Base-by-base conservation (phyloP, 192 early-diverging fungal species). In the Coemansia sp. region DNA sequence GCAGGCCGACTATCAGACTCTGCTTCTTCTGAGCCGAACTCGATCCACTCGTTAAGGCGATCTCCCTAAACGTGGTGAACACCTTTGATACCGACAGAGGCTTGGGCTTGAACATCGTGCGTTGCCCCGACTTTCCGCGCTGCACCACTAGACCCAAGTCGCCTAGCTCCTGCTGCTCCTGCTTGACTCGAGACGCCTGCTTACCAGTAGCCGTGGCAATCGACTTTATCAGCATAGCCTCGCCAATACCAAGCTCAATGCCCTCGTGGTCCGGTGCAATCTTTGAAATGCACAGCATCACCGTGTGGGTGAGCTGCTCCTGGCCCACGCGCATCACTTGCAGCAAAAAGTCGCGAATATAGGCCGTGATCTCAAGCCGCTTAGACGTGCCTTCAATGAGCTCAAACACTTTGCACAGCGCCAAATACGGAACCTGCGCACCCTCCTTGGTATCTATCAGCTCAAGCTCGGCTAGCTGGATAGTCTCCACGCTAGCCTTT, bases 261-360 rank as follows among this genome's bases (percentile, higher is more conserved):
- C 92, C 93, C 80, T 98, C 95, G 72, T 97, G 94, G 65, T 99
- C 95, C 0, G 98, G 96, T n/a, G 64, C 91, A 86, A 71, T 91
- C 76, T 92, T 95, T 74, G 95, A 94, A 32, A 98, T 85, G 68
- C 96, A 98, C 49, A 98, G 80, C 75, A 98, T 98, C 16, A 98
- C 88, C 58, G 87, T 83, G 32, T 91, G 82, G 11, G 64, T 60
- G 34, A 82, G 80, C 62, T 82, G 71, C 59, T 74, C n/a, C 35
- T 70, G 60, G 35, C 35, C 72, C 16, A 71, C 41, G 27, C 37
- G 29, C 80, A 82, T 82, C 3, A 78, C 75, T 44, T 78, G 71
- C 0, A 64, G 22, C 41, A 82, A 45, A 53, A 82, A 72, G 32
- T 77, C 80, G 18, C 66, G 68, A 29, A 64, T 63, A 1, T 71